These are phyloP conservation scores for Tulasnella sp. DNA, from an alignment of 768 basidiomycete genomes.

Conservation along the genomic window DNA sequence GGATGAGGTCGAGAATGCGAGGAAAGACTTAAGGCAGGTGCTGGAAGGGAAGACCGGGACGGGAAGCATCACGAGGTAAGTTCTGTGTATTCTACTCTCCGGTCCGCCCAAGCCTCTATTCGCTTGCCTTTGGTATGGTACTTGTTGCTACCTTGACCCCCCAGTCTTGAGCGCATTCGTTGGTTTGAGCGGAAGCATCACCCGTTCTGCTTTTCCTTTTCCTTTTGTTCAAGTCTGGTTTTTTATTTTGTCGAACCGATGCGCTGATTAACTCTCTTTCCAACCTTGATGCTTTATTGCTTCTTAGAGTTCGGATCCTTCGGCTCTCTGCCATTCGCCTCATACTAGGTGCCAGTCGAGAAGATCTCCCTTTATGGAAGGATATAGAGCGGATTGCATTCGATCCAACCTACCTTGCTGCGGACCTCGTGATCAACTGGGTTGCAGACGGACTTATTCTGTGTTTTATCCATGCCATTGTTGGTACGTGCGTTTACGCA, in stretches of 20 bases:
- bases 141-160: background rate
- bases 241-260: background rate
- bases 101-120: constrained; percentile 22
- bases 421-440: constrained; percentile 89
- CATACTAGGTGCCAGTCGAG: constrained; percentile 63
- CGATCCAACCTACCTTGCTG: constrained; percentile 79
- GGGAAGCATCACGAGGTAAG: constrained; percentile 79
- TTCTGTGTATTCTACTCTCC: constrained; percentile 30
- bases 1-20: constrained; percentile 76
- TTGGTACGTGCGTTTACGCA: constrained; percentile 54
- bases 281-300: background rate
- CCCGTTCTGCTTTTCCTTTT: background rate
- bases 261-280: constrained; percentile 10
- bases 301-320: constrained; percentile 71
- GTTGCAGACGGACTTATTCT: constrained; percentile 84
- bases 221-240: background rate
- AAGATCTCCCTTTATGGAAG: constrained; percentile 53
- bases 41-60: constrained; percentile 74
- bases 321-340: constrained; percentile 75
- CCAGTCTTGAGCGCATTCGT: background rate
- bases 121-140: background rate
- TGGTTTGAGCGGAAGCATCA: background rate
- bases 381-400: constrained; percentile 70
- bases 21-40: constrained; percentile 71
- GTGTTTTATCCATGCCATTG: constrained; percentile 84